Base-by-base conservation (phyloP, 1,139 yeast genomes). In the Nadsonia starkeyi-henricii region DNA sequence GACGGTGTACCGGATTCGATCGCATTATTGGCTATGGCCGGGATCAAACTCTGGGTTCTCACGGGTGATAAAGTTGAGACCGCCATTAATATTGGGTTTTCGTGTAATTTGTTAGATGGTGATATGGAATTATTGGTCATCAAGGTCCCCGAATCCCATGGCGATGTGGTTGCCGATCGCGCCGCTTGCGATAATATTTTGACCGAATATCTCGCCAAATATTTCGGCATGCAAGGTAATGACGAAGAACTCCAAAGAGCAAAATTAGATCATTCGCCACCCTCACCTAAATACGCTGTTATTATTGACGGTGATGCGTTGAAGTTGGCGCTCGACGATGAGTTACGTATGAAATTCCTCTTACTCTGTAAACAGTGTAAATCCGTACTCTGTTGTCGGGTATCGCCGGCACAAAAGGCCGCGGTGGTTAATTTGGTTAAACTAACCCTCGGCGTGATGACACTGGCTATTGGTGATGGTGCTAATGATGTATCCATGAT, bases 401-500 rank as follows among this genome's bases (percentile, higher is more conserved):
- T 91, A n/a, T 85, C 96, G 1, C 98, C 98, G 1, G 85, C 96
- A 43, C 98, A 91, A 65, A 91, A 91, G 65, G 98, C 98, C 2
- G 80, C 88, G 2, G 96, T 93, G 39, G 97, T 91, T 18, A 79
- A 79, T 58, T 71, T 89, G 71, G 96, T 91, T 39, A 85, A 84
- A 63, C 78, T 79, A 20, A 79, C 88, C 12, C 72, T 91, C 54
- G 84, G 78, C 53, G 95, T 85, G 45, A 84, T 84, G 84, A 83
- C 96, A 1, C 69, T 91, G 55, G 95, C 97, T 1, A 85, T 91
- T 64, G 98, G 98, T 52, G 98, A 91, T 64, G 98, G 98, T 52
- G 94, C 98, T 39, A 91, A 91, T 62, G 98, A 91, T 68, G 98
- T 91, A 54, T 93, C 97, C 3, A 91, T 91, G 98, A 91, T 91